Evolutionary conservation across 345 rosid genomes (phyloP), one percentile per base, ranked within the genome.

Genomic region (Psidium friedrichsthalianum): DNA sequence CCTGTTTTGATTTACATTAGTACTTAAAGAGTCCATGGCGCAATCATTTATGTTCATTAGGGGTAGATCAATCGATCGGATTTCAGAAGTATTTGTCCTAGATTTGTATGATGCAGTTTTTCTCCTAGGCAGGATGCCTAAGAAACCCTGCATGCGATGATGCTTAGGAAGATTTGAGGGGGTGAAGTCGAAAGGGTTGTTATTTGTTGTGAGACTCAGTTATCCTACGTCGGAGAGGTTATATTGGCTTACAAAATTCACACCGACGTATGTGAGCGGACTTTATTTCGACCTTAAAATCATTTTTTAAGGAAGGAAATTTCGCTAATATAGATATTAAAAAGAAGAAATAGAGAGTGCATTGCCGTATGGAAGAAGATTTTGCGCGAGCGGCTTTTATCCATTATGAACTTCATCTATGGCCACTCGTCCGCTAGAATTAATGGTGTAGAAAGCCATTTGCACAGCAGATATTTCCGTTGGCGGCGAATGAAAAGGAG

Each of bases 71-170:
- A 8, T 64, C 16, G 36, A 32, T 29, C 24, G 1, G 20, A 64
- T 16, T 64, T 29, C 0, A 11, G 2, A 64, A 64, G 11, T 3
- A 32, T 32, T 64, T 29, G 22, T 1, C 0, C 0, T 20, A 11
- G 40, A 29, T 29, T 2, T 64, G 6, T 3, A 16, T 4, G 24
- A 16, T 64, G 76, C 20, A 8, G 44, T 32, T 32, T 2, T 27
- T 29, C 76, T 64, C 6, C 18, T 64, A 32, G 44, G 76, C 1
- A 10, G 32, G 6, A 64, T 64, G 76, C 76, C 1, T 16, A 16
- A 42, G 76, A 64, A 29, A 16, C 42, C 16, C 11, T 5, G 5
- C 21, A 18, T 54, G 22, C n/a, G n/a, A n/a, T 6, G 18, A 54
- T 16, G 56, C 22, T 18, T 5, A 18, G 22, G 8, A 53, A 15